A percentile compares a stretch with the other conserved stretches of the same genome.
These are phyloP conservation scores for Vitis labrusca DNA, from an alignment of 164 flowering plant species.

Conservation along the genomic window DNA sequence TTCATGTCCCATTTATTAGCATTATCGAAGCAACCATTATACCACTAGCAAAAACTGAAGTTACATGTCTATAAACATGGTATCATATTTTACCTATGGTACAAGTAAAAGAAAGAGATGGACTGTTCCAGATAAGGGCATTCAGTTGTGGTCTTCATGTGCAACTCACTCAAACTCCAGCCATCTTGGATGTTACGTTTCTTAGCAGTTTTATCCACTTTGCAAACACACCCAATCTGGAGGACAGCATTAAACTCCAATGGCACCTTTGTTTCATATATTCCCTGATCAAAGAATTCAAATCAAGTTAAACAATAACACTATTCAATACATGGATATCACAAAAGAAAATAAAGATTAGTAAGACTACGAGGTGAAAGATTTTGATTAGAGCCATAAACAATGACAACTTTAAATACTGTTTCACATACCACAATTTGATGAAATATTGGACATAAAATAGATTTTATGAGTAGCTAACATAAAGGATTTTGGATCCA, in stretches of 20 bases:
- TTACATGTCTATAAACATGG: not conserved
- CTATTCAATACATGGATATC: too few species aligned
- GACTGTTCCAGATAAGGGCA: conserved; percentile 79
- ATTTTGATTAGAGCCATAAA: not conserved
- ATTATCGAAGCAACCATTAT: not conserved
- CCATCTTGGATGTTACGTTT: conserved; percentile 61
- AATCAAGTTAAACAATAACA: not conserved
- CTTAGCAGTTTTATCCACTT: conserved; percentile 73
- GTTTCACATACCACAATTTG: too few species aligned
- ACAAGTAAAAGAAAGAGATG: conserved; percentile 83
- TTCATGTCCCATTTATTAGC: too few species aligned
- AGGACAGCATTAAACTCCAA: conserved; percentile 71
- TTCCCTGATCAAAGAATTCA: conserved; percentile 59
- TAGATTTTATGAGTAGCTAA: too few species aligned
- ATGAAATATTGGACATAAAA: too few species aligned
- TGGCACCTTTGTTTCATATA: conserved; percentile 89
- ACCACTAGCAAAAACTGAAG: not conserved
- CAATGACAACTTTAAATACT: not conserved
- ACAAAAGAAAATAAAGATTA: too few species aligned
- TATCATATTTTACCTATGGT: conserved; percentile 65
- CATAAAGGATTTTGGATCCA: too few species aligned
- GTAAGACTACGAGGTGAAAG: not conserved
- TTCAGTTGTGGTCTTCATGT: conserved; percentile 98
- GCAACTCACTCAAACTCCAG: conserved; percentile 80
- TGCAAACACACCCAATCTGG: conserved; percentile 96